Conservation (phyloP, 148 eudicot species). For the Nepenthes gracilis region DNA sequence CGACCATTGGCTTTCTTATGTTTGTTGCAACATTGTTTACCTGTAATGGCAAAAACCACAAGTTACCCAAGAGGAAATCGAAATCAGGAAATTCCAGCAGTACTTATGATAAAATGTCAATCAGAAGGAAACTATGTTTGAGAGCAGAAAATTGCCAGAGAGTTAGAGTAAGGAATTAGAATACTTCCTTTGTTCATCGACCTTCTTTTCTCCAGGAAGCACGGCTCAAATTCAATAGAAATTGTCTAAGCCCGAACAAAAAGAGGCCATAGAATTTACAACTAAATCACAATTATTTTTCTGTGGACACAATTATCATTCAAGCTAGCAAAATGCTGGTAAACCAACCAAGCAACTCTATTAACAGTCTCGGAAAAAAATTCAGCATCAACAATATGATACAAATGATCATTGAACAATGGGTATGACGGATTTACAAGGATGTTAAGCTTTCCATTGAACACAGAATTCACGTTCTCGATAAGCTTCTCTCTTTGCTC, state of each 20-base stretch:
- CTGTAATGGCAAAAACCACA: slow-evolving; percentile 21
- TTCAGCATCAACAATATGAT: background rate
- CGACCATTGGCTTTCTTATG: slow-evolving; percentile 52
- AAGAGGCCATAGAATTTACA: background rate
- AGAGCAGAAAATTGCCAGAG: too few relatives aligned
- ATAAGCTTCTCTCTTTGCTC: slow-evolving; percentile 34
- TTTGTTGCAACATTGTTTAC: slow-evolving; percentile 72
- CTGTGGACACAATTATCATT: background rate
- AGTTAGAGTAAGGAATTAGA: too few relatives aligned
- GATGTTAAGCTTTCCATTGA: slow-evolving; percentile 56
- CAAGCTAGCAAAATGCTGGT: background rate
- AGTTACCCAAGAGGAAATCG: background rate
- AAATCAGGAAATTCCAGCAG: background rate
- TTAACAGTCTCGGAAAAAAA: background rate
- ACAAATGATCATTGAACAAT: background rate
- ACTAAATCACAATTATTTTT: background rate
- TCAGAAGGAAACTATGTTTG: too few relatives aligned
- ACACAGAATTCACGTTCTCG: slow-evolving; percentile 27
- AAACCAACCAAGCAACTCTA: too few relatives aligned
- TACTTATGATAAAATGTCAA: too few relatives aligned
- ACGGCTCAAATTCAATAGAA: background rate
- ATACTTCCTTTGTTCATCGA: too few relatives aligned
- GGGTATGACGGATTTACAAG: slow-evolving; percentile 23
- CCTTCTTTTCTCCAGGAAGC: too few relatives aligned
- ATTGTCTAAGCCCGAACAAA: background rate